Base-by-base conservation (phyloP, 345 rosid genomes). In the Durio zibethinus region DNA sequence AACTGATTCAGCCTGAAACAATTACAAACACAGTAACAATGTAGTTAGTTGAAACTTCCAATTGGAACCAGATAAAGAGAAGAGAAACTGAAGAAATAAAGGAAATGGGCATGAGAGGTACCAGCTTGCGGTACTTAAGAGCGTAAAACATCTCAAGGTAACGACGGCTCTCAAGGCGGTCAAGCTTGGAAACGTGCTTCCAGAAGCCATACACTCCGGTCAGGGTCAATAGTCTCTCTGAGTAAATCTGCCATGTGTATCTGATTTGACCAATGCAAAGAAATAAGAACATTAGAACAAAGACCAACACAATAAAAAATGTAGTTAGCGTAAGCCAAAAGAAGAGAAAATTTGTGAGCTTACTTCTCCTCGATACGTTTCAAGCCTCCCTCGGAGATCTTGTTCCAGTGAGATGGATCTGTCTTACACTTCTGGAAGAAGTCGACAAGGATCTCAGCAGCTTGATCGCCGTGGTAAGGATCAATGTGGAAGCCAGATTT, bases 121-220 rank as follows among this genome's bases (percentile, higher is more conserved):
- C 98, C 92, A 94, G 77, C 76, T 87, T 91, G 7, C 90, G 89
- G 80, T 90, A 94, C 81, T 94, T 94, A 29, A 94, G 86, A 21
- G 97, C 97, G 12, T 88, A 90, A 68, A 94, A 94, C 98, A 94
- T 94, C 82, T 94, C 98, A 1, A 94, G 87, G 87, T 94, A 94
- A 20, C 98, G 91, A 2, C 92, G 85, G 87, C 94, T 91, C 91
- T 94, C 98, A 0, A 76, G 97, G 7, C 88, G 92, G 69, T 95
- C 97, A n/a, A 95, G 97, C 70, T 95, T 95, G 0, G 99, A 92
- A 3, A 95, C 99, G 31, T 93, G 97, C 57, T 94, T 94, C 97
- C 97, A 94, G 89, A 94, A 94, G 7, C 97, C 97, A 29, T 94
- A 92, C 7, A 94, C 98, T 63, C 91, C 97, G 0, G 97, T 94